Base-by-base conservation (phyloP, 345 rosid species). In the Populus pruinosa region DNA sequence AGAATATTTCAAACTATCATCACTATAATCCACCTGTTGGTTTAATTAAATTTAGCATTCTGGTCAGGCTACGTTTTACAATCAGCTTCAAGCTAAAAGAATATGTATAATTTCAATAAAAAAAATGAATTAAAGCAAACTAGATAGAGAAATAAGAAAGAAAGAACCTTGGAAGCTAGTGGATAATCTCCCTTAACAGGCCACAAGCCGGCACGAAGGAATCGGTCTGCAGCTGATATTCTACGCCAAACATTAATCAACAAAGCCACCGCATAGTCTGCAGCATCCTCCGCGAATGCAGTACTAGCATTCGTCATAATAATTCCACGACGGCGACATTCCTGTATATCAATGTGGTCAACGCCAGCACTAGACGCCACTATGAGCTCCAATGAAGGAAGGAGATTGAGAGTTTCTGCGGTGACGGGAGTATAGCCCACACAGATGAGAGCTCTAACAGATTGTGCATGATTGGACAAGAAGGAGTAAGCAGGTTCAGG, bases 111-210 rank as follows among this genome's bases (percentile, higher is more conserved):
- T 9, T 56, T n/a, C 29, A 56, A 23, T 3, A n/a, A 41, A 36
- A 11, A 4, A 18, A 41, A 29, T 13, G 25, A 5, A 29, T 6
- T 6, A 71, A 25, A 38, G n/a, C 14, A 10, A 33, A 25, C 5
- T 27, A n/a, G 36, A 29, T 75, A 18, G 25, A n/a, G 68, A 9
- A 67, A 43, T 23, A 12, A 5, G 35, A 25, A 67, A 62, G 39
- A 36, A 65, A 21, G 39, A 20, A 76, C 83, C 83, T 81, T 81
- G 67, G 62, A 81, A 12, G 77, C 77, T 6, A 77, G 74, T 3
- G 71, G 71, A 20, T 73, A 82, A 25, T 78, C 76, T 36, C 84
- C 78, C 8, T 63, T n/a, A 33, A 17, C 44, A 6, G 72, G 72
- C 84, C 84, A 82, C 47, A 63, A 25, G 21, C 69, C 78, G 1